Base-by-base conservation (phyloP, 1,139 yeast genomes). In the Taphrina pruni region DNA sequence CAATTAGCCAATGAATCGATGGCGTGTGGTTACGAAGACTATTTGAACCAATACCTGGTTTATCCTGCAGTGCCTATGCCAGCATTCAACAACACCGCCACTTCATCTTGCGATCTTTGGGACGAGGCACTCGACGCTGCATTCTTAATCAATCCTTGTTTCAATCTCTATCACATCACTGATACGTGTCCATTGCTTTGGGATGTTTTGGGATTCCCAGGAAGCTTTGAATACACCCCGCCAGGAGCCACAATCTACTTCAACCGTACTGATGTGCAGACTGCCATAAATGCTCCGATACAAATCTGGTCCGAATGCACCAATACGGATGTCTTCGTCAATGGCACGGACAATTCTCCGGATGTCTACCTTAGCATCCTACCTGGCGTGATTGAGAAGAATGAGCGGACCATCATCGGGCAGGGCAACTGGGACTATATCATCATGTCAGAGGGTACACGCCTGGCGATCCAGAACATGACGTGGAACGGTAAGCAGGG, bases 401-500 rank as follows among this genome's bases (percentile, higher is more conserved):
- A 45, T 17, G 54, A 50, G 14, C 20, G 65, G 6, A 66, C 65
- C 1, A 43, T 65, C n/a, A 38, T 68, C 14, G 64, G 65, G 12
- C 65, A 61, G 17, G 70, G 69, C 1, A 55, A 58, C 39, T 50
- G 58, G 20, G 70, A 69, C 50, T 41, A 39, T 32, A 57, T 60
- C 51, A 41, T 68, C 43, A 58, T 48, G 38, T 57, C 62, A 35
- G 58, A 60, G 26, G 70, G 69, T 14, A 56, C 69, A 14, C 39
- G 55, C 36, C 35, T 69, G 60, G 62, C 54, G 2, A 51, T 69
- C 20, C 70, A 69, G 46, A 64, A 66, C 50, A 69, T 65, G 65
- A 52, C 62, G 2, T 69, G 69, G 69, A 45, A 45, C 39, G 65
- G 65, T 7, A 52, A 50, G 65, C 66, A 52, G 45, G 70, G 70